These are phyloP conservation scores for Penicillium rolfsii DNA, from an alignment of 2,329 filamentous ascomycete genomes.

Conservation along the genomic window DNA sequence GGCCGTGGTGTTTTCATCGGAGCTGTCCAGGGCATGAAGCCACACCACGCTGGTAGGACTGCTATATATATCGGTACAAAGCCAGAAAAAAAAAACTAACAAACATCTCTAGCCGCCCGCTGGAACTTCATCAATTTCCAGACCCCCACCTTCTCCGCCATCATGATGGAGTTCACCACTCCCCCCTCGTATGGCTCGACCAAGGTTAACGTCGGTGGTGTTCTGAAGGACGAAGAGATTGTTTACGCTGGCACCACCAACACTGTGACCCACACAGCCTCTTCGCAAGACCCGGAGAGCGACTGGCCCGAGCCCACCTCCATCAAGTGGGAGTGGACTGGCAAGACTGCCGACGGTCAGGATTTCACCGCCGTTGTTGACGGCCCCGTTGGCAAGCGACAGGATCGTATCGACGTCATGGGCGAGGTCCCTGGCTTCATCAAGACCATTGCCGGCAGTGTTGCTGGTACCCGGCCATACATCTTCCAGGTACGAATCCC, in stretches of 20 bases:
- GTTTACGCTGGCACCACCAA: constrained; percentile 70
- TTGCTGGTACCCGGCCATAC: constrained; percentile 91
- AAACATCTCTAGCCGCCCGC: constrained; percentile 60
- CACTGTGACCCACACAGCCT: constrained; percentile 69
- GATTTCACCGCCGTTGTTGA: constrained; percentile 70
- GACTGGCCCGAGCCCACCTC: constrained; percentile 86
- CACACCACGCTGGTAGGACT: constrained; percentile 78
- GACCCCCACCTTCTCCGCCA: constrained; percentile 78
- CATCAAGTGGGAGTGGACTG: constrained; percentile 76
- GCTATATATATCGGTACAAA: not conserved
- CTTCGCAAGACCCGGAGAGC: constrained; percentile 73
- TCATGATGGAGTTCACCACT: constrained; percentile 96
- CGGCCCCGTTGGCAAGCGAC: constrained; percentile 67
- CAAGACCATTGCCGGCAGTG: constrained; percentile 86
- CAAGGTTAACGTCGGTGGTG: constrained; percentile 77
- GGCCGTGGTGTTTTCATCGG: constrained; percentile 80
- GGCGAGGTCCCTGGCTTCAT: constrained; percentile 93
- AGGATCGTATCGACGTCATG: constrained; percentile 93
- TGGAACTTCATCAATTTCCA: constrained; percentile 98
- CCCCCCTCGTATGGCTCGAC: constrained; percentile 90
- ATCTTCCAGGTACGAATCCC: constrained; percentile 79
- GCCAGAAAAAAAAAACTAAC: not conserved
- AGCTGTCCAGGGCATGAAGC: constrained; percentile 97
- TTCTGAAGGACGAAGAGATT: constrained; percentile 80
- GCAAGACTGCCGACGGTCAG: constrained; percentile 76